Base-by-base conservation (phyloP, 2,329 filamentous ascomycete genomes). In the Botrytis deweyae region DNA sequence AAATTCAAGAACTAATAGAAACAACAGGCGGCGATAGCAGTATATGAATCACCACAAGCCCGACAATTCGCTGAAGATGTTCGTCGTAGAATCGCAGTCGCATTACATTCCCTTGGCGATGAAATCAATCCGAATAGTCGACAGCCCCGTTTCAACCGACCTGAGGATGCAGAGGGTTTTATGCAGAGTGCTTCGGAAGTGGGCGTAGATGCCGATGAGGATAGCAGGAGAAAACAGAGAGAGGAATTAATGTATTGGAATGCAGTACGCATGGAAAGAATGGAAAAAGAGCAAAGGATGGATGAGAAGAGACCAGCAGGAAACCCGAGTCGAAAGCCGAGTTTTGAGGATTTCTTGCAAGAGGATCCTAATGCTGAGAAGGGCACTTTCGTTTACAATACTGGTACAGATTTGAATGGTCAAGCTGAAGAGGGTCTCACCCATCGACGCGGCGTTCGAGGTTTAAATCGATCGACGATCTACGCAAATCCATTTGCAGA, bases 221-320 rank as follows among this genome's bases (percentile, higher is more conserved):
- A 89, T 76, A 87, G 86, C 36, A 85, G 87, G 71, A 86, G 87
- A 76, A 84, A 88, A 74, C 89, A 91, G 80, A 85, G 89, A 55
- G 89, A 91, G 78, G 89, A 91, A 81, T 80, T 91, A 74, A 83
- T 91, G 81, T 91, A 90, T 78, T 91, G 89, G 89, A 91, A 91
- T 78, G 84, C 86, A 4, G 76, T 89, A 46, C 86, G 83, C 70
- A 80, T 89, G 69, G 83, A 86, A 79, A 87, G 87, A 80, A 80
- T 84, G 78, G 82, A 84, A 72, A 82, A 81, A 71, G 80, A 83
- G 71, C 74, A 75, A 44, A 76, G 75, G 40, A 59, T 79, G 63
- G 74, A 74, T 74, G 76, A 73, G 29, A 75, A 74, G 22, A 76
- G 76, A 71, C 74, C 80, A 22, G 78, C 79, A 70, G 82, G 81